These are phyloP conservation scores for Fraxinus baroniana DNA, from an alignment of 305 asterid species.

Conservation along the genomic window DNA sequence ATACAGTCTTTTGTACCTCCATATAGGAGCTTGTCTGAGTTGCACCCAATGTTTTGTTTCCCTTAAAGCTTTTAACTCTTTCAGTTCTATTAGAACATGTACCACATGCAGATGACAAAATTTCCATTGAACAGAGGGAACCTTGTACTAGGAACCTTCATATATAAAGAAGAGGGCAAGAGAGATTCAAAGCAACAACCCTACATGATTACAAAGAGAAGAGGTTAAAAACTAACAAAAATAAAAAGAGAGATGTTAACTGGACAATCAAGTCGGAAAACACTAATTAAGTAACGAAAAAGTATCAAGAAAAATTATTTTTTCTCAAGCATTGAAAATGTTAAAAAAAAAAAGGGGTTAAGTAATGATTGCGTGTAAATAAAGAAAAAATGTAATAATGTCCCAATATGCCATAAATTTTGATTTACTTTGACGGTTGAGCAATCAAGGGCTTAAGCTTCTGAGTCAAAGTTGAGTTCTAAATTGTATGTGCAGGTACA, in stretches of 20 bases:
- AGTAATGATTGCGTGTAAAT: not conserved
- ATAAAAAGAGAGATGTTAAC: not conserved
- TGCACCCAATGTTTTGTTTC: not conserved
- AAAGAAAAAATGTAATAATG: not conserved
- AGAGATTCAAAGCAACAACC: not conserved
- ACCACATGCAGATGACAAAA: not conserved
- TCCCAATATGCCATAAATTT: not conserved
- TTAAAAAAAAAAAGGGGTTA: not conserved
- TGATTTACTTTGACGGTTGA: not conserved
- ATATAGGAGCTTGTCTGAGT: not conserved
- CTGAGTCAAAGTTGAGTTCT: not conserved
- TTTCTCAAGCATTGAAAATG: not conserved
- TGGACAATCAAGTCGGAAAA: not conserved
- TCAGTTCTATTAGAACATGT: not conserved
- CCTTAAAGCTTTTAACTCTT: not conserved
- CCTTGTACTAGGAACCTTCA: not conserved
- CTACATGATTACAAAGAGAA: not conserved
- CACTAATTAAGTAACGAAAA: not conserved
- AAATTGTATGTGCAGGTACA: not conserved
- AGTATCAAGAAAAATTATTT: not conserved
- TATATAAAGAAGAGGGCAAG: not conserved
- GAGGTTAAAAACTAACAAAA: not conserved
- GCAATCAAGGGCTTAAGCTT: not conserved
- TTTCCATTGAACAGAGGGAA: not conserved
- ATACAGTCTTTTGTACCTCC: not conserved